Percentiles rank a stretch among this genome's conserved stretches.
Conservation (phyloP, 106 monocot species). For the Acorus gramineus region DNA sequence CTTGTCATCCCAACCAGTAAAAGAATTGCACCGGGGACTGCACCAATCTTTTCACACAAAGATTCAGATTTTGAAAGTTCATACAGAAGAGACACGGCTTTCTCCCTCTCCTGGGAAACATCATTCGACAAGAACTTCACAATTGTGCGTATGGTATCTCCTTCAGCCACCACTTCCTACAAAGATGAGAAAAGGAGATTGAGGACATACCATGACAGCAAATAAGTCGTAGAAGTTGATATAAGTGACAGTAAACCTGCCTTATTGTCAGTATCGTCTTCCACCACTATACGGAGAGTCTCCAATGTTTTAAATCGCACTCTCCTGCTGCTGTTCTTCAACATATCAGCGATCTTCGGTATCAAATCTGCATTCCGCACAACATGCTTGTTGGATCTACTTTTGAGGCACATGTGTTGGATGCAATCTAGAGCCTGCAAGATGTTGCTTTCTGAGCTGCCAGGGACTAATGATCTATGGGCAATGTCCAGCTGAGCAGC, state of each 20-base stretch:
- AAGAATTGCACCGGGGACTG: constrained; percentile 73
- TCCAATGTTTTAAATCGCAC: constrained; percentile 70
- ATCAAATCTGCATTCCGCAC: constrained; percentile 41
- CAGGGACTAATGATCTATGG: constrained; percentile 38
- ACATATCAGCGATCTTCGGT: constrained; percentile 52
- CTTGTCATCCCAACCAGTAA: constrained; percentile 73
- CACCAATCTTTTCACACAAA: constrained; percentile 82
- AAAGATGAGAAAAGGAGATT: constrained; percentile 6
- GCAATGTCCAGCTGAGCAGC: constrained; percentile 64
- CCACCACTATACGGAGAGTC: constrained; percentile 70
- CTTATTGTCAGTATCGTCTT: constrained; percentile 83
- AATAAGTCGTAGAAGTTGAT: neutral
- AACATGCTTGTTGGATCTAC: constrained; percentile 43
- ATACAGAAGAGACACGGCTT: constrained; percentile 68
- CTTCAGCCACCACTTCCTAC: constrained; percentile 53
- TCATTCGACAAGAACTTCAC: constrained; percentile 78
- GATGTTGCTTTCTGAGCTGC: constrained; percentile 50
- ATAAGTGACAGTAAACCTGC: constrained; percentile 22
- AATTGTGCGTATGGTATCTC: constrained; percentile 71
- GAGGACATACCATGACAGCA: constrained; percentile 4
- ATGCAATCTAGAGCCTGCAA: constrained; percentile 63
- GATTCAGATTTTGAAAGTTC: constrained; percentile 74
- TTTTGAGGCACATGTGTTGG: constrained; percentile 44
- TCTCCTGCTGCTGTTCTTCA: constrained; percentile 63
- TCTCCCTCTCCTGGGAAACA: constrained; percentile 59